Conservation (phyloP, 257 asterid species). For the Fraxinus quadrangulata region DNA sequence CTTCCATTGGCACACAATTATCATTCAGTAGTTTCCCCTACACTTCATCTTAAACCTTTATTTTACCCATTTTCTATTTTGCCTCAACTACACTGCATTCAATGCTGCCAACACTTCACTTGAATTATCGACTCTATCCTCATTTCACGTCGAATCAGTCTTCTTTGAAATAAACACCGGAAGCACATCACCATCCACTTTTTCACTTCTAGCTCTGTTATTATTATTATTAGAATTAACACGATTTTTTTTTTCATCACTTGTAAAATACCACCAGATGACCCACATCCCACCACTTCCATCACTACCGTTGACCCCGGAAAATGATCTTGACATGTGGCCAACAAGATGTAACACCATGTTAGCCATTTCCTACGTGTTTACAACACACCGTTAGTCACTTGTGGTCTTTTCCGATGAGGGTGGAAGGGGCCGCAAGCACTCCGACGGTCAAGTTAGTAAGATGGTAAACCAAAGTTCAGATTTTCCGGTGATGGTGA, state of each 20-base stretch:
- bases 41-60: slow-evolving; percentile 17
- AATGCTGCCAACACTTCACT: slow-evolving; percentile 21
- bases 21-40: slow-evolving; percentile 3
- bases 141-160: slow-evolving; percentile 11
- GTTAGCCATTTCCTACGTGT: too few relatives aligned
- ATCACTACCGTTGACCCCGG: not conserved
- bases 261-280: not conserved
- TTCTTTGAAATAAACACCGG: slow-evolving; percentile 16
- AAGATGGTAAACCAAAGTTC: too few relatives aligned
- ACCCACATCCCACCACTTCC: not conserved
- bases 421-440: too few relatives aligned
- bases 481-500: too few relatives aligned
- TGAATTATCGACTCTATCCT: slow-evolving; percentile 42
- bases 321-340: too few relatives aligned
- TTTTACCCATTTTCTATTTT: slow-evolving; percentile 26
- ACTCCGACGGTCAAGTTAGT: too few relatives aligned
- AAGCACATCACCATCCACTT: slow-evolving; percentile 23
- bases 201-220: slow-evolving; percentile 25
- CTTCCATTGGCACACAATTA: slow-evolving; percentile 29
- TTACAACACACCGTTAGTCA: too few relatives aligned
- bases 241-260: slow-evolving; percentile 15
- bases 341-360: too few relatives aligned
- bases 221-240: slow-evolving; percentile 15
- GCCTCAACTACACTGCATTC: slow-evolving; percentile 57
- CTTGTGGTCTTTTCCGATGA: too few relatives aligned